Evolutionary conservation across 345 rosid genomes (phyloP).

Genomic region (Eucalyptus sp.): DNA sequence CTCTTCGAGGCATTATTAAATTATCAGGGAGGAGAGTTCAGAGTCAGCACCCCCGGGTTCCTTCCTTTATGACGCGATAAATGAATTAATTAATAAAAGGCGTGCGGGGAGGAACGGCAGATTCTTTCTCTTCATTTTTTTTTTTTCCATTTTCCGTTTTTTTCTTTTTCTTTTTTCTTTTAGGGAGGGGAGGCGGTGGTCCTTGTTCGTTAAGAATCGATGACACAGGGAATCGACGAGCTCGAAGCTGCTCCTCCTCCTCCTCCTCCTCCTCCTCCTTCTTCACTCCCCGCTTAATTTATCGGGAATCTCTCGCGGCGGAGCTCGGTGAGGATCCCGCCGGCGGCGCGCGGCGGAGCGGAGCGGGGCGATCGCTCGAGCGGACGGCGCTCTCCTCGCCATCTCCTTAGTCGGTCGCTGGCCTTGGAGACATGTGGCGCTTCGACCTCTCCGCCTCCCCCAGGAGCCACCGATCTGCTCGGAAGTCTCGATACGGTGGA

Average conservation of each 20-base stretch:
- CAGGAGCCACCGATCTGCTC: slow-evolving; percentile 21
- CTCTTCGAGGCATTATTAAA: background rate
- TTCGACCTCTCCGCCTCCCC: slow-evolving; percentile 30
- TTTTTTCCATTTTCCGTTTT: background rate
- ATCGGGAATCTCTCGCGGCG: background rate
- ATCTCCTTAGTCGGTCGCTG: slow-evolving; percentile 1
- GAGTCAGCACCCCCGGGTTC: background rate
- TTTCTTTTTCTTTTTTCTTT: too few relatives aligned
- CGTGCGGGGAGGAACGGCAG: background rate
- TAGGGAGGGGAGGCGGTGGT: background rate
- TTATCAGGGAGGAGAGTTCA: background rate
- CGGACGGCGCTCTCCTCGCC: background rate
- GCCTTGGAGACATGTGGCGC: slow-evolving; percentile 36
- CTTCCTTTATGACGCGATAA: background rate
- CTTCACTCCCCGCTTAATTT: background rate
- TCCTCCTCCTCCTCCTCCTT: background rate
- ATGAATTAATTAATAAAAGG: background rate
- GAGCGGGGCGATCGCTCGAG: background rate
- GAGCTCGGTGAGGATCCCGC: background rate
- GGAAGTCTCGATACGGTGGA: slow-evolving; percentile 28
- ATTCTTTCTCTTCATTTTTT: background rate
- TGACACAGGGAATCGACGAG: background rate
- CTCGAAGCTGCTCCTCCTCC: background rate
- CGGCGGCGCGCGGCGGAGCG: background rate
- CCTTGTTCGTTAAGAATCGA: background rate